These are phyloP conservation scores for Hypoxylon subgilvum DNA, from an alignment of 495 filamentous ascomycete species.

Conservation along the genomic window DNA sequence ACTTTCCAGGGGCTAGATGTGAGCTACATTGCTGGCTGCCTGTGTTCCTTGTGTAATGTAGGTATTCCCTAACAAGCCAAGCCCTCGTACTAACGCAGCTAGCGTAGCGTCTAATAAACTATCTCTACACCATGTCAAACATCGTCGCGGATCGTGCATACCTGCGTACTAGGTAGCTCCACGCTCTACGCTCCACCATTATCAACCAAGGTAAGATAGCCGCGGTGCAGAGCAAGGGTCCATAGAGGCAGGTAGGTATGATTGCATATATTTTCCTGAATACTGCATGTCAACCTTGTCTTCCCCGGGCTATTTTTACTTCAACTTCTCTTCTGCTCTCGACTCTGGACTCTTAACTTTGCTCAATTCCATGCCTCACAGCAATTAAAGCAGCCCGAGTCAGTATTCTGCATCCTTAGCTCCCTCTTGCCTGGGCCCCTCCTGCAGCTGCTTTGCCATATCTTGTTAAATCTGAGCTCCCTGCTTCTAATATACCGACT, in stretches of 20 bases:
- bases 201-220: slow-evolving; percentile 25
- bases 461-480: too few species aligned
- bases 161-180: not conserved
- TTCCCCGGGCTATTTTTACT: not conserved
- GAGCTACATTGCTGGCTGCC: slow-evolving; percentile 18
- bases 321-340: not conserved
- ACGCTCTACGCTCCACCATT: slow-evolving; percentile 29
- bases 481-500: not conserved
- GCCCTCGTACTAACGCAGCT: slow-evolving; percentile 8
- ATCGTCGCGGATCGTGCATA: slow-evolving; percentile 13
- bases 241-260: not conserved
- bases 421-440: slow-evolving; percentile 1
- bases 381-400: not conserved
- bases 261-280: slow-evolving; percentile 9
- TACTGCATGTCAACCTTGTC: slow-evolving; percentile 3
- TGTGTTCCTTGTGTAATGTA: too few species aligned
- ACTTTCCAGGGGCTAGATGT: slow-evolving; percentile 13
- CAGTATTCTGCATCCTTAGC: slow-evolving; percentile 3
- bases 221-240: slow-evolving; percentile 8
- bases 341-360: not conserved
- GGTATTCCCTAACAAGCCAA: slow-evolving; percentile 23
- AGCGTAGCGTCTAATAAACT: slow-evolving; percentile 15
- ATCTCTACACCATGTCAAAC: slow-evolving; percentile 25
- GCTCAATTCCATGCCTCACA: not conserved
- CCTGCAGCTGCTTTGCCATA: too few species aligned